Base-by-base conservation (phyloP, 768 basidiomycete genomes). In the Mycena albidolilacea region DNA sequence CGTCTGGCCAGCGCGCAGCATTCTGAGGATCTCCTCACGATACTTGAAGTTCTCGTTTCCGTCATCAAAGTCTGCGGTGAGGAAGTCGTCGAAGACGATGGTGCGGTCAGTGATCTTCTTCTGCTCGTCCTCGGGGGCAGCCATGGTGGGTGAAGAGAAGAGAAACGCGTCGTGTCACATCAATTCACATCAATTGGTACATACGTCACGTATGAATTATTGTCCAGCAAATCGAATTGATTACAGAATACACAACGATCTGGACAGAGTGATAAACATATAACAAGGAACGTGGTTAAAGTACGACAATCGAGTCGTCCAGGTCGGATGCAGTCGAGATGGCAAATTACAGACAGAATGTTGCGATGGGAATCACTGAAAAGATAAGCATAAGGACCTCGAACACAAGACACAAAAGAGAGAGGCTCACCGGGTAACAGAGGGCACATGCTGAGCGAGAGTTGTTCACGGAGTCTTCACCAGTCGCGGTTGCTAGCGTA, bases 61-160 rank as follows among this genome's bases (percentile, higher is more conserved):
- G 4, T 90, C 90, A 69, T 92, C 91, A 2, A 90, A 89, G 76
- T 90, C 89, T 44, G 39, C 59, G 10, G 68, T 65, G 35, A 96
- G 87, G 75, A 98, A 97, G 74, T 95, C 94, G 78, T 94, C 92
- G 77, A 98, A 95, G 46, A 91, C 85, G 76, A 92, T 91, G 67
- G 91, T 89, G 70, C 94, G 87, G 76, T 96, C 94, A 77, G 89
- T 89, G 84, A 94, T 86, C 59, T 89, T 86, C 58, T 93, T 88
- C 80, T 95, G 94, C 82, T 90, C 90, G 70, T 89, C 87, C 74
- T 92, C 90, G 1, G 37, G 58, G 54, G 63, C 41, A 85, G 87
- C 87, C 77, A 57, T 71, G 60, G 66, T 7, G 55, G 23, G 59
- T 43, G 46, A 57, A 39, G 43, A 37, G 44, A 62, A 52, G 43